Conservation (phyloP, 2,329 filamentous ascomycete genomes). For the Pseudocercospora vitis region DNA sequence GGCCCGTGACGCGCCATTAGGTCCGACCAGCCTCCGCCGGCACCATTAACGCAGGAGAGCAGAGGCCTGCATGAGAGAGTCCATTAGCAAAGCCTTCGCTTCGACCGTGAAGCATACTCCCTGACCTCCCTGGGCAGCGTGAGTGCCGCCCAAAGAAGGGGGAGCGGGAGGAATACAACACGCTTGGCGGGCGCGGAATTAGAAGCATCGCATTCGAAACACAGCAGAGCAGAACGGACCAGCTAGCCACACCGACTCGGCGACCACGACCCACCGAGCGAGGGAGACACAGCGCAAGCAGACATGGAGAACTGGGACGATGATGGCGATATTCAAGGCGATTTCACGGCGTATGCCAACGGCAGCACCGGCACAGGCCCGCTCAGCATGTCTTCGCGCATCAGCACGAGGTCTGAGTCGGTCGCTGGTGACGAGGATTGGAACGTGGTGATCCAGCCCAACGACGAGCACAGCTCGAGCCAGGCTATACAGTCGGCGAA, state of each 20-base stretch:
- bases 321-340: constrained; percentile 58
- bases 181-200: not conserved
- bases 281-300: not conserved
- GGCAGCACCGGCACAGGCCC: constrained; percentile 69
- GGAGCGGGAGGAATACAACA: not conserved
- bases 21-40: no score
- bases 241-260: constrained; percentile 6
- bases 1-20: not conserved
- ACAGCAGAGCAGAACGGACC: not conserved
- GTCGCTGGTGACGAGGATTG: constrained; percentile 72
- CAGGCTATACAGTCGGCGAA: constrained; percentile 87
- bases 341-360: constrained; percentile 52
- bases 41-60: not conserved
- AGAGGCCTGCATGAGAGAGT: not conserved
- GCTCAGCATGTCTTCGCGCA: constrained; percentile 74
- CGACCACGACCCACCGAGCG: not conserved
- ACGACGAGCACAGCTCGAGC: constrained; percentile 79
- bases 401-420: constrained; percentile 69
- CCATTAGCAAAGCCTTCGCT: not conserved
- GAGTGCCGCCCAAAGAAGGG: not conserved
- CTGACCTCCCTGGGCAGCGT: not conserved
- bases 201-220: constrained; percentile 9
- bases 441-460: constrained; percentile 79
- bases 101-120: no score
- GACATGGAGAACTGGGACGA: constrained; percentile 69